A percentile compares a stretch with the other conserved stretches of the same genome.
phyloP scores from a whole-genome alignment of 495 filamentous ascomycete genomes.

The Penicillium arizonense region DNA sequence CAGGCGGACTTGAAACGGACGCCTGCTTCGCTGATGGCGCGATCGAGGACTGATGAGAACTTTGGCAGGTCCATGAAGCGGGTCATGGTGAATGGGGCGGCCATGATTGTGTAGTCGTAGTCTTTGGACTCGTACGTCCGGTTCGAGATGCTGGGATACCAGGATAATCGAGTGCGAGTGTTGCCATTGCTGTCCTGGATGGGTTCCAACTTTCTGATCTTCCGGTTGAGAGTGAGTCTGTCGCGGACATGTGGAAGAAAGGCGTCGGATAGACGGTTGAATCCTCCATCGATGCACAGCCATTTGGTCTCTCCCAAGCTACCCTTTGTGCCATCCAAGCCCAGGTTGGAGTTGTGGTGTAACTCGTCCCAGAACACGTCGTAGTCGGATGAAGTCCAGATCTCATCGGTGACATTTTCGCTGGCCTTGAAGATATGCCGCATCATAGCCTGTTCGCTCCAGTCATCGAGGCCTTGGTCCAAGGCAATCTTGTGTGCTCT shows the following conservation, averaged over 20 bases:
- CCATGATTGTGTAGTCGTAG: conserved; percentile 31
- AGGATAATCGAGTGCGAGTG: conserved; percentile 19
- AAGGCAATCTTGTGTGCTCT: conserved; percentile 21
- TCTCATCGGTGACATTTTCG: conserved; percentile 25
- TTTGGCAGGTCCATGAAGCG: conserved; percentile 27
- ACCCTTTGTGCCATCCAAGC: conserved; percentile 15
- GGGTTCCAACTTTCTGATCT: conserved; percentile 21
- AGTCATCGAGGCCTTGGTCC: conserved; percentile 26
- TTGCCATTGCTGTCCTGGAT: not conserved
- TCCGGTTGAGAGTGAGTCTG: conserved; percentile 19
- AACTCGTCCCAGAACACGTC: conserved; percentile 27
- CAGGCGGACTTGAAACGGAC: conserved; percentile 54
- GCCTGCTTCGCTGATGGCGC: conserved; percentile 54
- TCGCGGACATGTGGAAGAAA: conserved; percentile 23
- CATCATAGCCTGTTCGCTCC: conserved; percentile 29
- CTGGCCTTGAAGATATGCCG: conserved; percentile 21
- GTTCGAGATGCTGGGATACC: conserved; percentile 21
- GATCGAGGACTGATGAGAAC: conserved; percentile 36
- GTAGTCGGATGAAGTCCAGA: conserved; percentile 24
- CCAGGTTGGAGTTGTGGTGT: conserved; percentile 28
- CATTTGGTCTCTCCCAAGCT: conserved; percentile 17
- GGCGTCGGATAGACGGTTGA: conserved; percentile 24
- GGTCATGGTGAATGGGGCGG: conserved; percentile 29
- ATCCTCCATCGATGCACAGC: conserved; percentile 22
- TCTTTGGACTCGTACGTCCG: conserved; percentile 21